Percentiles rank a stretch among this genome's conserved stretches.
phyloP scores from a whole-genome alignment of 2,329 filamentous ascomycete genomes.

The Emergomyces pasteurianus region DNA sequence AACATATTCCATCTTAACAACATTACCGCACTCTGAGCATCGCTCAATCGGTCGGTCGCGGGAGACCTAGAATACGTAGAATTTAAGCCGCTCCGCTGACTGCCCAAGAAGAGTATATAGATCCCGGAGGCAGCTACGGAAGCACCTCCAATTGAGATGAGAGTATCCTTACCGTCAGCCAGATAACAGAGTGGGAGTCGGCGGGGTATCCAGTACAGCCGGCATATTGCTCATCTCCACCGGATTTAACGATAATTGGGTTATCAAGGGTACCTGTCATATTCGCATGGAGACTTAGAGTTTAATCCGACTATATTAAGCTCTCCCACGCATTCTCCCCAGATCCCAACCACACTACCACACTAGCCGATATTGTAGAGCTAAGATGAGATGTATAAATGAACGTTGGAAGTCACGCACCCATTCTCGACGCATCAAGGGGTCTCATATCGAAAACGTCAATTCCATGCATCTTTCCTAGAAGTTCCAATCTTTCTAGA shows the following conservation, averaged over 20 bases:
- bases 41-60: constrained; percentile 85
- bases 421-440: constrained; percentile 77
- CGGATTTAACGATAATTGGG: constrained; percentile 82
- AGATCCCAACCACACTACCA: not conserved
- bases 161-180: constrained; percentile 64
- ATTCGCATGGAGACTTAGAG: not conserved
- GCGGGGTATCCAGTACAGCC: constrained; percentile 91
- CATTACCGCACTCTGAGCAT: constrained; percentile 91
- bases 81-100: not conserved
- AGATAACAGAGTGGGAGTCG: constrained; percentile 82
- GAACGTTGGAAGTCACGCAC: constrained; percentile 37
- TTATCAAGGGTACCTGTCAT: constrained; percentile 67
- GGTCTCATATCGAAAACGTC: constrained; percentile 98
- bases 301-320: not conserved
- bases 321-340: not conserved
- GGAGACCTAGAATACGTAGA: constrained; percentile 46
- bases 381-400: not conserved
- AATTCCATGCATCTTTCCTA: constrained; percentile 98
- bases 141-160: constrained; percentile 14
- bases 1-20: constrained; percentile 96
- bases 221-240: constrained; percentile 89
- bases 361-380: not conserved
- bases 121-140: not conserved
- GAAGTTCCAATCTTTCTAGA: constrained; percentile 95
- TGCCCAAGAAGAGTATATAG: not conserved